Evolutionary conservation across 768 basidiomycete genomes (phyloP).

Genomic region (Piloderma croceum): DNA sequence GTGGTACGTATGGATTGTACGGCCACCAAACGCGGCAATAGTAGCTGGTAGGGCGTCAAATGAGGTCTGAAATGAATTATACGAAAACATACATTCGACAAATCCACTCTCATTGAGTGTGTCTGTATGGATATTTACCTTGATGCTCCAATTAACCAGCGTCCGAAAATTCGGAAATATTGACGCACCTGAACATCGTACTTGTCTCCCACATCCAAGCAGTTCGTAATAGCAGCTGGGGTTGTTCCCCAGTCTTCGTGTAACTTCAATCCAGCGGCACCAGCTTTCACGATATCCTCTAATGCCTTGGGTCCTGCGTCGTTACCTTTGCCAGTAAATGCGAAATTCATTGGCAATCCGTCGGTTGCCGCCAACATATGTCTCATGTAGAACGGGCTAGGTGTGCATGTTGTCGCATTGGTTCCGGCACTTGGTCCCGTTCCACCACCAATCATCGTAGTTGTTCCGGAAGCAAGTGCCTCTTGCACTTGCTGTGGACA

Average conservation of each 20-base stretch:
- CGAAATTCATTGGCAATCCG: slow-evolving; percentile 84
- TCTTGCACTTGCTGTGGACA: slow-evolving; percentile 90
- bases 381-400: slow-evolving; percentile 82
- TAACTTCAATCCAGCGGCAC: slow-evolving; percentile 86
- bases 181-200: slow-evolving; percentile 84
- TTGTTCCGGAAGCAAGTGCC: slow-evolving; percentile 77
- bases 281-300: slow-evolving; percentile 77
- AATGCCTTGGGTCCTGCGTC: slow-evolving; percentile 72
- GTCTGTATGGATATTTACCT: slow-evolving; percentile 95
- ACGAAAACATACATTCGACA: slow-evolving; percentile 66
- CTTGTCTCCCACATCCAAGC: slow-evolving; percentile 77
- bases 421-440: slow-evolving; percentile 90
- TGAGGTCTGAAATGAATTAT: not conserved
- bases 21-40: slow-evolving; percentile 79
- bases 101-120: slow-evolving; percentile 97
- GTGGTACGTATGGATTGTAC: slow-evolving; percentile 97
- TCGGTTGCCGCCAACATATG: slow-evolving; percentile 94
- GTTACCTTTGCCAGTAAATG: slow-evolving; percentile 95
- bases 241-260: slow-evolving; percentile 98
- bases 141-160: not conserved
- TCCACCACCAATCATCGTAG: slow-evolving; percentile 94
- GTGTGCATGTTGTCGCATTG: slow-evolving; percentile 92
- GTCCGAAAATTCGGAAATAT: not conserved
- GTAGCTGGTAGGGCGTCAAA: slow-evolving; percentile 50
- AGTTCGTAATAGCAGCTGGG: slow-evolving; percentile 72